A percentile compares a stretch with the other conserved stretches of the same genome.
These are phyloP conservation scores for Globisporangium megalacanthum DNA, from an alignment of 352 stramenopile species.

Conservation along the genomic window DNA sequence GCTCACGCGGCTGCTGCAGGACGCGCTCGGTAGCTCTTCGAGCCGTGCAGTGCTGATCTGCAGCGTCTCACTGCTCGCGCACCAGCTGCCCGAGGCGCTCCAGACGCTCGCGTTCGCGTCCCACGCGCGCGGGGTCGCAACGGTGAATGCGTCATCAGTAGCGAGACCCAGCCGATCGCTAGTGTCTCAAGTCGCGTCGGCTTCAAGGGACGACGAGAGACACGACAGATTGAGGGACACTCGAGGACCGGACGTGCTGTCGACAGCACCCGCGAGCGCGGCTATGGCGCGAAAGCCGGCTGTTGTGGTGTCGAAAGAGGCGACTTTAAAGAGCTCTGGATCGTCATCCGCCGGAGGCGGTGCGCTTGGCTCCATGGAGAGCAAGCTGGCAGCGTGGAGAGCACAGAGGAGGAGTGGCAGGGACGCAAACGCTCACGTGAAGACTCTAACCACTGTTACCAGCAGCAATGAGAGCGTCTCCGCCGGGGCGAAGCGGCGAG, in stretches of 20 bases:
- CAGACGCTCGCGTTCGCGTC: constrained; percentile 37
- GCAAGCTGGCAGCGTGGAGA: constrained; percentile 11
- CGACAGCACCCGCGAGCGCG: too few species aligned
- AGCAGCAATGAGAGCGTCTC: background rate
- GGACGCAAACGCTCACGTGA: background rate
- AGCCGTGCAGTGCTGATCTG: constrained; percentile 41
- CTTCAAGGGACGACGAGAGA: too few species aligned
- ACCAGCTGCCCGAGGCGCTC: constrained; percentile 28
- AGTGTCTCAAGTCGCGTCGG: too few species aligned
- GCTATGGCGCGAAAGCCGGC: too few species aligned
- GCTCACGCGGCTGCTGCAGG: constrained; percentile 66
- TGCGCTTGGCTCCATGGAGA: constrained; percentile 9
- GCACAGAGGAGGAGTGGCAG: constrained; percentile 2
- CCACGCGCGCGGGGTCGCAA: constrained; percentile 19
- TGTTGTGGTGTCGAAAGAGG: background rate
- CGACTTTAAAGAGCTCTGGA: background rate
- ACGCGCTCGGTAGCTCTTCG: constrained; percentile 31
- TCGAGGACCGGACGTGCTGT: too few species aligned
- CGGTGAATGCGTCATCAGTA: too few species aligned
- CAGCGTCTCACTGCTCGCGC: constrained; percentile 20
- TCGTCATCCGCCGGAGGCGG: background rate
- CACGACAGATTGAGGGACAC: too few species aligned
- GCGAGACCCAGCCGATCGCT: too few species aligned
- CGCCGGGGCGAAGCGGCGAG: constrained; percentile 5
- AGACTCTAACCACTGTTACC: background rate